phyloP scores from a whole-genome alignment of 495 filamentous ascomycete species.

The Tuber indicum region DNA sequence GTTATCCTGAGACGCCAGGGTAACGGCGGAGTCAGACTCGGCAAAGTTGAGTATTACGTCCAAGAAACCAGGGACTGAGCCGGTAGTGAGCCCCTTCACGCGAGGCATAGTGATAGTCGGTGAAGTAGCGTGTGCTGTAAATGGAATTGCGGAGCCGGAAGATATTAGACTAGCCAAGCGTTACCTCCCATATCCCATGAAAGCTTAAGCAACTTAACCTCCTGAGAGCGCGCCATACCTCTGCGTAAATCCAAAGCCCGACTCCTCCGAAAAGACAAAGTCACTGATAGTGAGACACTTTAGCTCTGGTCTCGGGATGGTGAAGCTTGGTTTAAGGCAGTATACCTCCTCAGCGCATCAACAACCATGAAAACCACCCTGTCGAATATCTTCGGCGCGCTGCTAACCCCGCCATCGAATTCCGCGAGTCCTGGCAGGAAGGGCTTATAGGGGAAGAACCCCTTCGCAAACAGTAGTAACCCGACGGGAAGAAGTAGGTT shows the following conservation, averaged over 20 bases:
- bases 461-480: slow-evolving; percentile 74
- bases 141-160: slow-evolving; percentile 75
- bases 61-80: slow-evolving; percentile 90
- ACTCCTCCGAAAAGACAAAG: slow-evolving; percentile 78
- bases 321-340: slow-evolving; percentile 9
- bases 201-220: neutral
- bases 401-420: slow-evolving; percentile 47
- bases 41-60: slow-evolving; percentile 96
- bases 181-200: slow-evolving; percentile 7
- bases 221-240: slow-evolving; percentile 51
- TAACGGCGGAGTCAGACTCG: slow-evolving; percentile 84
- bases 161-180: slow-evolving; percentile 64
- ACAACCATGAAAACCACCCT: slow-evolving; percentile 96
- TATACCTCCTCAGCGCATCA: slow-evolving; percentile 83
- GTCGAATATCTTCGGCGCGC: slow-evolving; percentile 64
- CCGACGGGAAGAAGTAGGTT: slow-evolving; percentile 74
- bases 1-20: slow-evolving; percentile 78
- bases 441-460: slow-evolving; percentile 97
- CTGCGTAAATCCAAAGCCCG: slow-evolving; percentile 85
- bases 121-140: slow-evolving; percentile 90
- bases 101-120: slow-evolving; percentile 98
- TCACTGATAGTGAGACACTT: slow-evolving; percentile 54
- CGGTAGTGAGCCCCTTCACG: slow-evolving; percentile 94
- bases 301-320: neutral
- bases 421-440: slow-evolving; percentile 75